Percentiles rank a stretch among this genome's conserved stretches.
Conservation (phyloP, 306 rosid species). For the Cicer pinnatifidum region DNA sequence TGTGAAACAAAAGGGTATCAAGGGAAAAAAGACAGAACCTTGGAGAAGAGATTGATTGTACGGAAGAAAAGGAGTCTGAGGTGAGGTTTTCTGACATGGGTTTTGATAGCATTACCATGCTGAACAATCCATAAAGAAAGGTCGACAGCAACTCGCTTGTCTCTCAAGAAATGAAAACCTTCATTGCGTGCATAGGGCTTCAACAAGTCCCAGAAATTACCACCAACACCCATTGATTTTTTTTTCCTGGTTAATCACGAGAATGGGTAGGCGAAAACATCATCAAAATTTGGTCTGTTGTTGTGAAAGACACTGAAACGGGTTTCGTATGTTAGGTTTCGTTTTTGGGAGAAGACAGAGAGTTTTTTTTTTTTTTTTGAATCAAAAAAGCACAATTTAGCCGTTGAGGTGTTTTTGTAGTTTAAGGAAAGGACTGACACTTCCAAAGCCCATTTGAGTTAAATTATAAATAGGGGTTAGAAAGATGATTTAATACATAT, state of each 20-base stretch:
- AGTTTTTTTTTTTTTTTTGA: not conserved
- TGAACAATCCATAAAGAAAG: constrained; percentile 91
- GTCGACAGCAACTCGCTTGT: constrained; percentile 96
- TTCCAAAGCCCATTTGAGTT: constrained; percentile 35
- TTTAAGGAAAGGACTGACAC: not conserved
- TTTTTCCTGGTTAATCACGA: constrained; percentile 22
- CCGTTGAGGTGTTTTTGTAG: constrained; percentile 41
- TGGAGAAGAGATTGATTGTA: constrained; percentile 78
- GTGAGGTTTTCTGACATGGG: constrained; percentile 65
- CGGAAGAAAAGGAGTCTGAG: constrained; percentile 82
- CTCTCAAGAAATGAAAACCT: constrained; percentile 85
- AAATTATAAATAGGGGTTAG: too few species aligned
- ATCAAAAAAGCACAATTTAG: constrained; percentile 11
- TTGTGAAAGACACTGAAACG: not conserved
- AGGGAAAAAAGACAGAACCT: constrained; percentile 49
- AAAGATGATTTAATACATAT: too few species aligned
- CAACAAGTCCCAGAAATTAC: constrained; percentile 84
- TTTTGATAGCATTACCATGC: constrained; percentile 73
- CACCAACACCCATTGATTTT: constrained; percentile 74
- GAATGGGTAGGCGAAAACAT: constrained; percentile 40
- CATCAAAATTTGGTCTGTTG: constrained; percentile 2
- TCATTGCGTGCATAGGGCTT: constrained; percentile 74
- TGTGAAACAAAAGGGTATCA: not conserved
- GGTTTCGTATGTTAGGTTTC: constrained; percentile 42
- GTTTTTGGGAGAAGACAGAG: constrained; percentile 10